Percentiles rank a stretch among this genome's conserved stretches.
phyloP scores from a whole-genome alignment of 805 yeast species.

The Candida pseudoglaebosa region DNA sequence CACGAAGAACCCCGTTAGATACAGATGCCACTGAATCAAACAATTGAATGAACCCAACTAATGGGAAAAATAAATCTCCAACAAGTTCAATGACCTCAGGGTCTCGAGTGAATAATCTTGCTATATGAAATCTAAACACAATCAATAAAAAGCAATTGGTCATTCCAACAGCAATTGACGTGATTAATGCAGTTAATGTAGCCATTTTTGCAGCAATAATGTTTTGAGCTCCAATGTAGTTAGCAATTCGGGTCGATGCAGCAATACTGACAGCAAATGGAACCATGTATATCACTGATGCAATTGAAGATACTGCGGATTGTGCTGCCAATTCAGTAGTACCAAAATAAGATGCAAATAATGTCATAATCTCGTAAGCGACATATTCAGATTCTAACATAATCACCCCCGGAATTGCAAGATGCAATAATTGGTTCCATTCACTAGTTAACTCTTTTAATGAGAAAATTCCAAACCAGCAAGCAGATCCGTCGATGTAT shows the following conservation, averaged over 20 bases:
- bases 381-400: constrained; percentile 44
- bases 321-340: constrained; percentile 50
- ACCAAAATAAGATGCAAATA: constrained; percentile 45
- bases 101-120: constrained; percentile 60
- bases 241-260: constrained; percentile 42
- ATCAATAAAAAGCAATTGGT: constrained; percentile 45
- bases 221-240: constrained; percentile 42
- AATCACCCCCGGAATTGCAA: constrained; percentile 43
- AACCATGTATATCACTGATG: constrained; percentile 41
- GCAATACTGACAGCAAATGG: constrained; percentile 46
- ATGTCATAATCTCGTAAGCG: constrained; percentile 45
- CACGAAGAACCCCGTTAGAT: constrained; percentile 69
- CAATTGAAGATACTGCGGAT: constrained; percentile 46
- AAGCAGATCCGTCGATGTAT: constrained; percentile 58
- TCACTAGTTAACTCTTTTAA: constrained; percentile 28
- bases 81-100: constrained; percentile 50
- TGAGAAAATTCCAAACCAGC: constrained; percentile 62
- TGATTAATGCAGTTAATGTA: constrained; percentile 26
- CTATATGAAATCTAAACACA: constrained; percentile 46
- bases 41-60: constrained; percentile 61
- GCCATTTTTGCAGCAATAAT: constrained; percentile 33
- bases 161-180: constrained; percentile 26
- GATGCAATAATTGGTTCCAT: constrained; percentile 33
- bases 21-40: constrained; percentile 69
- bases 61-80: constrained; percentile 51